Evolutionary conservation across 768 basidiomycete species (phyloP).

Genomic region (Boletus tomentosulus): DNA sequence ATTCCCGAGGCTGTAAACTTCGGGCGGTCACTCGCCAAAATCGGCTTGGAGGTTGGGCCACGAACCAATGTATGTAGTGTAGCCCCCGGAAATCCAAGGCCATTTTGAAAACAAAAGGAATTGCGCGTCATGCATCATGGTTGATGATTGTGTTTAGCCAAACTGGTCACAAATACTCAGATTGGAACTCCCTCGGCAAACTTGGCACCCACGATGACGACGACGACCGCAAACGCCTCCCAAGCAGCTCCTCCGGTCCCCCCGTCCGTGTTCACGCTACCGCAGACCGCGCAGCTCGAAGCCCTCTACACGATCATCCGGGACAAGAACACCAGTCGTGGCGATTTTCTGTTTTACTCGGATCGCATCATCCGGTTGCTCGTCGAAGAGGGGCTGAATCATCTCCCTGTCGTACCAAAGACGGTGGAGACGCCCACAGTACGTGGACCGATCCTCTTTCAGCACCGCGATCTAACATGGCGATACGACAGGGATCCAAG

Average conservation of each 20-base stretch:
- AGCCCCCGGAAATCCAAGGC: no score
- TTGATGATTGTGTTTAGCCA: no score
- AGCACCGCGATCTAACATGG: no score
- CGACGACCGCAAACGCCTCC: slow-evolving; percentile 21
- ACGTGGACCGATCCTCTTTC: slow-evolving; percentile 6
- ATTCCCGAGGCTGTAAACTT: not conserved
- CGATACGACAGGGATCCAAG: slow-evolving; percentile 51
- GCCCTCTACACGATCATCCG: slow-evolving; percentile 94
- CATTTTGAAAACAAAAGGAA: no score
- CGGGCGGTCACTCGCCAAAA: no score
- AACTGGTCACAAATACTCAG: no score
- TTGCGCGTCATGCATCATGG: no score
- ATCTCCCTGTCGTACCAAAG: slow-evolving; percentile 71
- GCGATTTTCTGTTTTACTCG: slow-evolving; percentile 95
- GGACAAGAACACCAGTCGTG: slow-evolving; percentile 79
- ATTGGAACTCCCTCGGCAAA: no score
- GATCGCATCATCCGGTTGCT: slow-evolving; percentile 85
- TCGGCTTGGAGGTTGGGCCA: not conserved
- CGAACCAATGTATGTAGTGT: no score
- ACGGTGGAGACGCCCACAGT: slow-evolving; percentile 82
- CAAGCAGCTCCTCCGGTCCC: slow-evolving; percentile 43
- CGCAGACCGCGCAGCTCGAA: slow-evolving; percentile 89
- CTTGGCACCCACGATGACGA: slow-evolving; percentile 8
- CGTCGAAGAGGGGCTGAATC: slow-evolving; percentile 87
- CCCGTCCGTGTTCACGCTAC: slow-evolving; percentile 82